These are phyloP conservation scores for Fusarium falciforme DNA, from an alignment of 2,329 filamentous ascomycete species.

Conservation along the genomic window DNA sequence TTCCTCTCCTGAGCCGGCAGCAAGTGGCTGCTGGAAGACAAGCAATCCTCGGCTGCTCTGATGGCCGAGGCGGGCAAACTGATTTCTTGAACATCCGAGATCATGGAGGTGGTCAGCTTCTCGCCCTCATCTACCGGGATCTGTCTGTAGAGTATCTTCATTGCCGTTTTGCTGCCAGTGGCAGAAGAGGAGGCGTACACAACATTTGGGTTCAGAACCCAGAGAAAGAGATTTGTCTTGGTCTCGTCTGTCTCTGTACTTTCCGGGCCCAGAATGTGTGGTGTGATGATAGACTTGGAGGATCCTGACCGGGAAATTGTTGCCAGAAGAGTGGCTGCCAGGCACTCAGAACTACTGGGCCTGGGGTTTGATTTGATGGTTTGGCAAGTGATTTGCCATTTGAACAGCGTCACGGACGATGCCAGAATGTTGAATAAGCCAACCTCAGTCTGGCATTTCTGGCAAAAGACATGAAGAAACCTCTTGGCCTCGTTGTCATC, in stretches of 20 bases:
- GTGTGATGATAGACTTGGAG: conserved; percentile 66
- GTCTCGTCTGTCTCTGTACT: conserved; percentile 3
- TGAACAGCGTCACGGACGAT: conserved; percentile 63
- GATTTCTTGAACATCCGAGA: conserved; percentile 69
- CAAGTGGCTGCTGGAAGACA: conserved; percentile 61
- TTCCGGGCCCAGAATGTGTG: conserved; percentile 35
- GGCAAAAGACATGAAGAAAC: conserved; percentile 58
- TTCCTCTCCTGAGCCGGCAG: conserved; percentile 66
- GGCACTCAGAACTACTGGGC: conserved; percentile 61
- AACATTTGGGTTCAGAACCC: conserved; percentile 68
- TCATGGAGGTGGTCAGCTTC: conserved; percentile 61
- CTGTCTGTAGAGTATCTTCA: conserved; percentile 65
- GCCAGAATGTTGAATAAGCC: conserved; percentile 61
- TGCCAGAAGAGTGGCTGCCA: conserved; percentile 64
- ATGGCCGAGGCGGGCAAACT: conserved; percentile 65
- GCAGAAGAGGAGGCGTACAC: conserved; percentile 59
- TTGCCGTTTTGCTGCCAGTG: conserved; percentile 50
- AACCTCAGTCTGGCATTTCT: conserved; percentile 57
- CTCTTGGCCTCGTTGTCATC: conserved; percentile 37
- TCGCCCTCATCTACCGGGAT: conserved; percentile 59
- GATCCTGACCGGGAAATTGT: conserved; percentile 67
- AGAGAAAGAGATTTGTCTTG: conserved; percentile 57
- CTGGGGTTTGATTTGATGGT: conserved; percentile 36
- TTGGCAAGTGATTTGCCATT: conserved; percentile 65
- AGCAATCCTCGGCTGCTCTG: conserved; percentile 52